Evolutionary conservation across 176 grass and related monocot species (phyloP).

Genomic region (Zea luxurians): DNA sequence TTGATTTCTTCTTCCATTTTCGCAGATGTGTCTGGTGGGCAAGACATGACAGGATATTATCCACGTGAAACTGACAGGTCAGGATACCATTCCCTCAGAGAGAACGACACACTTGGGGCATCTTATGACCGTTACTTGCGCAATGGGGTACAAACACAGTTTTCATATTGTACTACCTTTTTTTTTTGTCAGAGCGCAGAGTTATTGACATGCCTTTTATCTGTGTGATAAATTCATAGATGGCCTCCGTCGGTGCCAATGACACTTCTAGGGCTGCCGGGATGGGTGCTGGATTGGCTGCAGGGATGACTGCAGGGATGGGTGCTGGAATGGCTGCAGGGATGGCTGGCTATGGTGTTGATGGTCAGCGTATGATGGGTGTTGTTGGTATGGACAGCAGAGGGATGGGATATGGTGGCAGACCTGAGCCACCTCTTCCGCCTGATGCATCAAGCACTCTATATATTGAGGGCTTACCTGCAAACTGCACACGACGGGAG

Average conservation of each 20-base stretch:
- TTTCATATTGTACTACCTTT: not conserved
- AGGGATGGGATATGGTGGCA: constrained; percentile 70
- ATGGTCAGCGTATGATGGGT: constrained; percentile 69
- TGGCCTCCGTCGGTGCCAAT: constrained; percentile 56
- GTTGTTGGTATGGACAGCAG: constrained; percentile 62
- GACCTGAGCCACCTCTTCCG: constrained; percentile 74
- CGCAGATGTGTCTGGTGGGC: constrained; percentile 68
- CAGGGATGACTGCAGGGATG: constrained; percentile 58
- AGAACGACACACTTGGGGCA: constrained; percentile 85
- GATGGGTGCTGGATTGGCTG: constrained; percentile 56
- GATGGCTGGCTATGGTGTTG: constrained; percentile 66
- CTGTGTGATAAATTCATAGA: constrained; percentile 33
- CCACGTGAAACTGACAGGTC: constrained; percentile 71
- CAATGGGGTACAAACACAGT: constrained; percentile 70
- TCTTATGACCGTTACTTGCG: constrained; percentile 97
- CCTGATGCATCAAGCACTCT: constrained; percentile 86
- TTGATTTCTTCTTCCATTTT: not conserved
- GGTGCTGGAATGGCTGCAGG: constrained; percentile 48
- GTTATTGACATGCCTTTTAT: constrained; percentile 11
- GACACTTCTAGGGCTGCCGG: constrained; percentile 64
- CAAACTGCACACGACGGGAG: constrained; percentile 91
- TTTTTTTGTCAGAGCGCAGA: not conserved
- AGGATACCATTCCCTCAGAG: constrained; percentile 72
- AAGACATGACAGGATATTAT: constrained; percentile 82
- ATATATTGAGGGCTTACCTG: constrained; percentile 92